phyloP scores from a whole-genome alignment of 2,329 filamentous ascomycete genomes.

The Phialocephala subalpina region DNA sequence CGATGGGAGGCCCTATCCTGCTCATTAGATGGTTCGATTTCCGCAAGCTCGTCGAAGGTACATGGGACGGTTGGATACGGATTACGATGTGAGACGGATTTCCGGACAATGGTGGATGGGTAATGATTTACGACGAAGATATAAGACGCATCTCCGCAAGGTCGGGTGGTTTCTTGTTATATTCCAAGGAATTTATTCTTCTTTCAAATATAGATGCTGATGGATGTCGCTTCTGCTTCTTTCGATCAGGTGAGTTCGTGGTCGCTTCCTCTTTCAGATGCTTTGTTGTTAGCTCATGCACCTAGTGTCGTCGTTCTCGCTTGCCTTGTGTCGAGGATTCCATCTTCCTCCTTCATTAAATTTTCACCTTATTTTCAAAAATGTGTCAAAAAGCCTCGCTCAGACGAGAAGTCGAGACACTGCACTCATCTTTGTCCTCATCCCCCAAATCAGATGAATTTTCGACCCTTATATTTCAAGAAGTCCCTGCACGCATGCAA shows the following conservation, averaged over 20 bases:
- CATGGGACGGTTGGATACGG: not conserved
- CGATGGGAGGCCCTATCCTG: constrained; percentile 42
- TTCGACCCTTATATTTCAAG: too few species aligned
- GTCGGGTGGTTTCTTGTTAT: not conserved
- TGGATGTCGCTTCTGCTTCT: not conserved
- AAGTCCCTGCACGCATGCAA: too few species aligned
- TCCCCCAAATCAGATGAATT: too few species aligned
- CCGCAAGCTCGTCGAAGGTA: not conserved
- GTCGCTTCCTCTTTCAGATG: too few species aligned
- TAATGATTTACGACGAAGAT: constrained; percentile 1
- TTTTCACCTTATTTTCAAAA: too few species aligned
- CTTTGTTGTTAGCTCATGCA: too few species aligned
- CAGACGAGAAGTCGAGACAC: too few species aligned
- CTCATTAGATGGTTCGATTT: constrained; percentile 11
- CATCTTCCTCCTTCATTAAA: too few species aligned
- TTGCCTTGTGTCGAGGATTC: too few species aligned
- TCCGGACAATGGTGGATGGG: not conserved
- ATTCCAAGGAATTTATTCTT: not conserved
- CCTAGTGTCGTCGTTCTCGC: too few species aligned
- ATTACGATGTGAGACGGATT: not conserved
- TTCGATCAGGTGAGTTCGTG: not conserved
- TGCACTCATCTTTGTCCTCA: too few species aligned
- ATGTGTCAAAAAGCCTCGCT: too few species aligned
- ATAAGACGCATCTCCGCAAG: constrained; percentile 8
- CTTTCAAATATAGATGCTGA: not conserved